Evolutionary conservation across 805 yeast species (phyloP).

Genomic region (Candida insectalens): DNA sequence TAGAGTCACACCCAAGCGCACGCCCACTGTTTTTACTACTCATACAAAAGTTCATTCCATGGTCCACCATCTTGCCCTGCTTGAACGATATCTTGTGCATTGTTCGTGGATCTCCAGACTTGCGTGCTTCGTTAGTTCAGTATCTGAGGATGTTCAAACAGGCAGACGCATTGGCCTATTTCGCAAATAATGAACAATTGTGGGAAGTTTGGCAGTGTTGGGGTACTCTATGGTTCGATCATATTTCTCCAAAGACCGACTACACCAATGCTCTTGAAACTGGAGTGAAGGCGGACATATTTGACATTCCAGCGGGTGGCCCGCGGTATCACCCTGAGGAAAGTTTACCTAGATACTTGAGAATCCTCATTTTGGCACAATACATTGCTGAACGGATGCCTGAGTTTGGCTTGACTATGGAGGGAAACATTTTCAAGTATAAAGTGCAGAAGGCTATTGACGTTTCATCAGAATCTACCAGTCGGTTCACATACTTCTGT

Average conservation of each 20-base stretch:
- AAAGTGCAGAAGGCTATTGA: conserved; percentile 2
- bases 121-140: too few species aligned
- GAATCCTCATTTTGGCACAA: conserved; percentile 43
- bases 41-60: conserved; percentile 51
- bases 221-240: conserved; percentile 78
- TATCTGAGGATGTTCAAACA: conserved; percentile 13
- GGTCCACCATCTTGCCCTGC: conserved; percentile 56
- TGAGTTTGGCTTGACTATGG: conserved; percentile 45
- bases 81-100: conserved; percentile 45
- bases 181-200: conserved; percentile 49
- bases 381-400: conserved; percentile 38
- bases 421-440: conserved; percentile 35
- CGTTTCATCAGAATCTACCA: conserved; percentile 10
- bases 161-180: conserved; percentile 33
- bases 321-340: conserved; percentile 33
- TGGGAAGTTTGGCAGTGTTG: conserved; percentile 80
- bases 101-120: conserved; percentile 18
- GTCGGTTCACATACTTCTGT: conserved; percentile 13
- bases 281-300: conserved; percentile 48
- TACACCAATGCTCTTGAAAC: conserved; percentile 38
- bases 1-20: conserved; percentile 34
- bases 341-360: conserved; percentile 40
- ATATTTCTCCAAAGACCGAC: conserved; percentile 42
- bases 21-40: conserved; percentile 39
- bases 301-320: conserved; percentile 64